A percentile compares a stretch with the other conserved stretches of the same genome.
Evolutionary conservation across 768 basidiomycete genomes (phyloP).

Genomic region (Kwoniella pini): DNA sequence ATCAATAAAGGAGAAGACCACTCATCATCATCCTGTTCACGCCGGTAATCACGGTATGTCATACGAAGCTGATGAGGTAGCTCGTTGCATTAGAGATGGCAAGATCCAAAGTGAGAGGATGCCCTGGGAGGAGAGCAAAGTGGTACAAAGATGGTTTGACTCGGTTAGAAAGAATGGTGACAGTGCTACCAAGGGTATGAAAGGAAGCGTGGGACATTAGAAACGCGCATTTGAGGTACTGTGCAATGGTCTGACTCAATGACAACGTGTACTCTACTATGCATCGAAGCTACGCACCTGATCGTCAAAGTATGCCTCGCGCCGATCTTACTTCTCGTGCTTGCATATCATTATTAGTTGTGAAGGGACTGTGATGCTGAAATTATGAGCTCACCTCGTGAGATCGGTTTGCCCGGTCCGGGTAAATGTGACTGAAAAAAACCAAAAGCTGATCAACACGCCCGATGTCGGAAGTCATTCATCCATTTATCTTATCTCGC

Average conservation of each 20-base stretch:
- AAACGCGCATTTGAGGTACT: background rate
- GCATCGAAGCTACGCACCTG: no score
- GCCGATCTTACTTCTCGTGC: no score
- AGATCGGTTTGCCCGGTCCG: conserved; percentile 9
- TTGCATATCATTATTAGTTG: no score
- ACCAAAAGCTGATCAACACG: background rate
- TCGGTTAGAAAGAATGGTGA: conserved; percentile 69
- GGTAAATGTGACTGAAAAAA: background rate
- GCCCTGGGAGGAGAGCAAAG: conserved; percentile 74
- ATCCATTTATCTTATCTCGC: background rate
- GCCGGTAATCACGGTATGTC: conserved; percentile 69
- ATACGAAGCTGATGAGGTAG: conserved; percentile 87
- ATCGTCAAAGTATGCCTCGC: no score
- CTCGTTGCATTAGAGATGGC: conserved; percentile 70
- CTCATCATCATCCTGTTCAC: conserved; percentile 56
- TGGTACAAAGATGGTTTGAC: conserved; percentile 84
- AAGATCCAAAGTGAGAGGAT: conserved; percentile 72
- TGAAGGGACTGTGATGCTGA: no score
- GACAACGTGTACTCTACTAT: no score
- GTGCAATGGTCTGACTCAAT: background rate
- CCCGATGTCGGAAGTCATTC: background rate
- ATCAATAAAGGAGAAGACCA: conserved; percentile 63
- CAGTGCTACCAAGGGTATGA: conserved; percentile 59
- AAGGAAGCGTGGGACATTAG: conserved; percentile 37
- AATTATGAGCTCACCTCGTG: no score